Evolutionary conservation across 1,284 basidiomycete species (phyloP), one percentile per base, ranked within the genome.

Genomic region (Afroboletus lepidellus): DNA sequence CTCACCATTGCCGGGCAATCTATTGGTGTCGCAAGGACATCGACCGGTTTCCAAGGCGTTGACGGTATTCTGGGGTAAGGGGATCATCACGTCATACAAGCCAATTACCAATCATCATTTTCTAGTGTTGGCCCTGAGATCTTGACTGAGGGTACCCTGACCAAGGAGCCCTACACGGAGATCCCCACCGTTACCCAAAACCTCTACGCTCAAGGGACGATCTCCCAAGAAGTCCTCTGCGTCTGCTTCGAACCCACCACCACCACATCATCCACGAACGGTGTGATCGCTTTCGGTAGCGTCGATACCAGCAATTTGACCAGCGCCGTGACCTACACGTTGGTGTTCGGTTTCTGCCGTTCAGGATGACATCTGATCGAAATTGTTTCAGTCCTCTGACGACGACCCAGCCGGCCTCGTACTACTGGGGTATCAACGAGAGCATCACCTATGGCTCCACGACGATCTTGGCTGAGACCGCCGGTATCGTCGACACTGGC

Each of bases 401-500:
- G 2, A 59, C 56, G 12, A 78, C 76, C 2, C 64, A 53, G 9
- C 84, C 83, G 24, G 72, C 82, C 9, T 69, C 59, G 45, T 56
- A 69, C 34, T 86, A 75, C 72, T 87, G 81, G 81, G 85, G 85
- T 36, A 81, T 87, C 59, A 70, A 82, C 62, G 75, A 85, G 68
- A 72, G 74, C 41, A 73, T 87, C 54, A 69, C 65, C n/a, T 85
- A 81, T 57, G 79, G 81, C 23, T 24, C 61, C 6, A 75, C 65
- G 15, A 68, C 64, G 27, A 79, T 83, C 49, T 65, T 86, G 51
- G 45, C 67, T 3, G 61, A 55, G 30, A 79, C 77, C 16, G 77
- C 81, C 24, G 84, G 84, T 55, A 82, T 87, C 51, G 80, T 86
- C 48, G 84, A 86, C 65, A 84, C 83, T 23, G 80, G 79, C 50